Evolutionary conservation across 768 basidiomycete genomes (phyloP).

Genomic region (Psilocybe cubensis): DNA sequence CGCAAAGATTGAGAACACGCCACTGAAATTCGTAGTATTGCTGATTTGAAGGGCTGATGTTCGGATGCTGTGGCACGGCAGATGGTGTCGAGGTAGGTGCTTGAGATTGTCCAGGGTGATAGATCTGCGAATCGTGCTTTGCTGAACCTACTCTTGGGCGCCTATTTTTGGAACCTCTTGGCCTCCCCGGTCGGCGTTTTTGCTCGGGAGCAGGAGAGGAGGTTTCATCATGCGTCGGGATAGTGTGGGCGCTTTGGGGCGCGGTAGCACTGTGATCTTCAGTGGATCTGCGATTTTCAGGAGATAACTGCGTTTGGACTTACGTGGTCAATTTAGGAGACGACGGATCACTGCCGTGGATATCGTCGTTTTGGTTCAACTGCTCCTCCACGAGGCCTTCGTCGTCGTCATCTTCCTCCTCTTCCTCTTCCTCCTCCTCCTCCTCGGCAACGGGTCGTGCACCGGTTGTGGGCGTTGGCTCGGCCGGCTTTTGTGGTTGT

Average conservation of each 20-base stretch:
- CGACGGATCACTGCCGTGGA: conserved; percentile 40
- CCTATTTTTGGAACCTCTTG: conserved; percentile 79
- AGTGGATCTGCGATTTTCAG: conserved; percentile 2
- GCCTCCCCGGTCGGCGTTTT: conserved; percentile 79
- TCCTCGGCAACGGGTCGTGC: conserved; percentile 19
- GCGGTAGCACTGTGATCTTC: conserved; percentile 22
- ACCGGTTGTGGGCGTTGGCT: conserved; percentile 11
- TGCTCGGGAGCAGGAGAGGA: conserved; percentile 40
- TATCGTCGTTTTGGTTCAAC: conserved; percentile 49
- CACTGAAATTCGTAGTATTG: conserved; percentile 88
- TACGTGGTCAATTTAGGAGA: conserved; percentile 39
- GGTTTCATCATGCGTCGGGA: conserved; percentile 30
- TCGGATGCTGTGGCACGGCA: conserved; percentile 44
- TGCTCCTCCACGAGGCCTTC: conserved; percentile 76
- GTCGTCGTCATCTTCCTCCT: conserved; percentile 75
- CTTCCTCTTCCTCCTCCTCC: conserved; percentile 59
- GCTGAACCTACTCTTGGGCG: conserved; percentile 42
- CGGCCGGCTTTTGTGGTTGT: conserved; percentile 26
- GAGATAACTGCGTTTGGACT: neutral
- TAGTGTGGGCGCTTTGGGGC: conserved; percentile 19
- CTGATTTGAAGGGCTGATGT: conserved; percentile 68
- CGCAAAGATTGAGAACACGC: conserved; percentile 80
- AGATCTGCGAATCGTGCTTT: conserved; percentile 45
- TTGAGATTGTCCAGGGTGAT: conserved; percentile 39
- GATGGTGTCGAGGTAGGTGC: conserved; percentile 28